phyloP scores from a whole-genome alignment of 75 land plant species.

The Adiantum capillusveneris region DNA sequence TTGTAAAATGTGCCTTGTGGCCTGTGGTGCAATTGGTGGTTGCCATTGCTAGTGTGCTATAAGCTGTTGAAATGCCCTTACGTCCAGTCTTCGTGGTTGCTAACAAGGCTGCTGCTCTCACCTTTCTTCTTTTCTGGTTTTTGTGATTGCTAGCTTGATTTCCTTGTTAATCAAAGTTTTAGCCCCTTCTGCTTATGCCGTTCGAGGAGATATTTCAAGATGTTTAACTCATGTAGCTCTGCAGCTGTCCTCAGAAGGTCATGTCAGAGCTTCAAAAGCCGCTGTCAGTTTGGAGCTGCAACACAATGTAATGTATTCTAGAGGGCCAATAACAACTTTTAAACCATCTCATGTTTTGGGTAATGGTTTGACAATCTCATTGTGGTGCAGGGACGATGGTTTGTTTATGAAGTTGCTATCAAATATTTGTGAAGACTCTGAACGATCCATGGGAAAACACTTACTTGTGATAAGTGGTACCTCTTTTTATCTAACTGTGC shows the following conservation, averaged over 20 bases:
- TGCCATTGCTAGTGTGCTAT: too few relatives aligned
- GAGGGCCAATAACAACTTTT: slow-evolving; percentile 9
- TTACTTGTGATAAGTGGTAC: neutral
- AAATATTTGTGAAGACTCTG: neutral
- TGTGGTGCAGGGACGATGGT: neutral
- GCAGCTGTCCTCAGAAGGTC: slow-evolving; percentile 21
- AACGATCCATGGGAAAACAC: neutral
- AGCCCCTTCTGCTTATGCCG: too few relatives aligned
- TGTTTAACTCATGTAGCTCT: too few relatives aligned
- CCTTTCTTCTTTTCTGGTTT: too few relatives aligned
- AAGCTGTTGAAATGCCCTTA: too few relatives aligned
- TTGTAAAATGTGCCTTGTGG: too few relatives aligned
- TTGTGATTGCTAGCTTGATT: too few relatives aligned
- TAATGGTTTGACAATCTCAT: slow-evolving; percentile 1
- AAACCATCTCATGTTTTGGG: neutral
- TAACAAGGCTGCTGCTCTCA: too few relatives aligned
- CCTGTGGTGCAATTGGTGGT: too few relatives aligned
- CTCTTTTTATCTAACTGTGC: neutral
- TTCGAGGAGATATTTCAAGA: too few relatives aligned
- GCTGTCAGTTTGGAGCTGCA: neutral
- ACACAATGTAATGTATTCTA: slow-evolving; percentile 18
- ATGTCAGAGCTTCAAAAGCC: slow-evolving; percentile 11
- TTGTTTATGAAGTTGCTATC: neutral
- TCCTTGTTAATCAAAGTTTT: too few relatives aligned
- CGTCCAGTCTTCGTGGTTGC: too few relatives aligned